Base-by-base conservation (phyloP, 1,139 yeast species). In the Diutina siamensis region DNA sequence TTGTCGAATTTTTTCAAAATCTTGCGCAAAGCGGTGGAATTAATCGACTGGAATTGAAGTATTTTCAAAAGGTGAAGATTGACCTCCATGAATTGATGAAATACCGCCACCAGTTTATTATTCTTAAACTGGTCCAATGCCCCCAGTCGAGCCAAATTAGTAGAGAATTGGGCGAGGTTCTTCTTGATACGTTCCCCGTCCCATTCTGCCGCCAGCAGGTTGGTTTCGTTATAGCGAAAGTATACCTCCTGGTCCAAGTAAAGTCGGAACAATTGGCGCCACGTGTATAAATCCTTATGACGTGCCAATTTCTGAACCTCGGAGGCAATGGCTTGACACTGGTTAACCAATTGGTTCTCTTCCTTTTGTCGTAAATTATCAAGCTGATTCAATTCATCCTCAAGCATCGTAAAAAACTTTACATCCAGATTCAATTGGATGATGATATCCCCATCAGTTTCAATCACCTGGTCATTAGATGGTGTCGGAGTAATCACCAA, bases 1-100 rank as follows among this genome's bases (percentile, higher is more conserved):
- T 83, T 83, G 54, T 83, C 88, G 54, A 83, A 83, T 56, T 83
- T 83, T 57, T 83, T 83, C 53, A 82, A 63, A 50, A 83, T 83
- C 58, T 83, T 83, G 21, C 73, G 63, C 38, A 80, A 70, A 1
- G 92, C 92, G 44, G 76, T 70, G 25, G 75, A 66, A 56, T 83
- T 83, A 48, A 82, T 68, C 9, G 73, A 65, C 55, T 80, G 85
- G 55, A 79, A 83, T 52, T 77, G 76, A 34, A 80, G 64, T 8
- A 78, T 72, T 53, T 77, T 77, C 35, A 82, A 56, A 28, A 83
- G 60, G 48, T 75, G 76, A 42, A 67, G 62, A 57, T 83, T 83
- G 55, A 81, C 57, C 1, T 60, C 59, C 49, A 76, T 62, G 53
- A 83, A 83, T 40, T 71, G 60, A 22, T 66, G 59, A 53, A 76